Evolutionary conservation across 805 yeast species (phyloP).

Genomic region (Maudiozyma barnettii): DNA sequence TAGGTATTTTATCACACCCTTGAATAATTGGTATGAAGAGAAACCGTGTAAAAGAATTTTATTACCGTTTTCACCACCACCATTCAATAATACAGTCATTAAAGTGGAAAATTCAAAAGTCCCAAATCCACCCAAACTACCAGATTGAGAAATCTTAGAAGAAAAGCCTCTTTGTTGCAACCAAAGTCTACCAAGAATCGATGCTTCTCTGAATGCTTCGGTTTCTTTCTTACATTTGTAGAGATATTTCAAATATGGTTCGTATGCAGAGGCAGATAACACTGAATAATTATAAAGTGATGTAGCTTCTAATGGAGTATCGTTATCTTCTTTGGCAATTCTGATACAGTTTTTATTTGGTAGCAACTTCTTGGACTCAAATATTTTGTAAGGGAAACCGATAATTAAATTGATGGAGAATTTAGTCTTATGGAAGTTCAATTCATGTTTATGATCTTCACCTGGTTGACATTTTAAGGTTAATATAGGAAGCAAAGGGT

Average conservation of each 20-base stretch:
- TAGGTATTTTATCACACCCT: slow-evolving; percentile 72
- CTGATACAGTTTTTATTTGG: slow-evolving; percentile 80
- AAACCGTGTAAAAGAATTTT: slow-evolving; percentile 77
- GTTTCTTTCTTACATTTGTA: slow-evolving; percentile 68
- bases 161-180: slow-evolving; percentile 75
- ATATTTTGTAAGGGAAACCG: slow-evolving; percentile 61
- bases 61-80: slow-evolving; percentile 71
- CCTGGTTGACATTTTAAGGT: slow-evolving; percentile 41
- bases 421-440: slow-evolving; percentile 58
- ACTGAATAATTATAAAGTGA: slow-evolving; percentile 81
- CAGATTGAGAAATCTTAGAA: slow-evolving; percentile 48
- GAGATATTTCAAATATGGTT: slow-evolving; percentile 62
- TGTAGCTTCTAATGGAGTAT: slow-evolving; percentile 49
- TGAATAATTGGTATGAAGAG: slow-evolving; percentile 87
- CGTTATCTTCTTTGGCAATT: slow-evolving; percentile 40
- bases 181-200: slow-evolving; percentile 83
- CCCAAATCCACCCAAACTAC: slow-evolving; percentile 65
- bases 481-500: slow-evolving; percentile 65
- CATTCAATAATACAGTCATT: slow-evolving; percentile 72
- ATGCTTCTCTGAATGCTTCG: slow-evolving; percentile 79
- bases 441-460: slow-evolving; percentile 20
- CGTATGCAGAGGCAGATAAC: slow-evolving; percentile 57
- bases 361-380: slow-evolving; percentile 64
- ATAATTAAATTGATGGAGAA: slow-evolving; percentile 63
- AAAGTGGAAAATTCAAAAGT: slow-evolving; percentile 79